Evolutionary conservation across 2,329 filamentous ascomycete genomes (phyloP).

Genomic region (Cladophialophora immunda): DNA sequence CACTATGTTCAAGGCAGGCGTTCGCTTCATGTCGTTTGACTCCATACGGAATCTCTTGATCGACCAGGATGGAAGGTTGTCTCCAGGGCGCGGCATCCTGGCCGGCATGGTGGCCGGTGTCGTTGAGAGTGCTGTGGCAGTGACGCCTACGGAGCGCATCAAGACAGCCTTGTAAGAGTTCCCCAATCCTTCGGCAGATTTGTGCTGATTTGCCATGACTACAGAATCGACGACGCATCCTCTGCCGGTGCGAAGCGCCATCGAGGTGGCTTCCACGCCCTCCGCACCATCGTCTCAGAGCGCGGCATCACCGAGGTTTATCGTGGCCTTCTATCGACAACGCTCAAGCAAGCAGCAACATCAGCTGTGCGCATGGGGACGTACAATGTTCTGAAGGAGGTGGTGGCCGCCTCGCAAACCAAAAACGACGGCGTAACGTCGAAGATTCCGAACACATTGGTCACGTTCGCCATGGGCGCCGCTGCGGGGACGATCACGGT

Average conservation of each 20-base stretch:
- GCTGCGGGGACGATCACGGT: background rate
- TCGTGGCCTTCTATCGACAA: background rate
- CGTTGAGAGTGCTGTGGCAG: background rate
- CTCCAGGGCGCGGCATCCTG: background rate
- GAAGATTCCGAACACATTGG: background rate
- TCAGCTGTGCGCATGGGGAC: background rate
- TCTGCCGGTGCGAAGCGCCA: too few relatives aligned
- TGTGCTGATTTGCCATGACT: too few relatives aligned
- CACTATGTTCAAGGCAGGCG: background rate
- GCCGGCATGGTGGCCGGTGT: background rate
- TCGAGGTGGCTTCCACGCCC: background rate
- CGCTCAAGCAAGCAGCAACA: background rate
- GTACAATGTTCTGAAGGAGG: background rate
- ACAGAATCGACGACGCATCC: background rate
- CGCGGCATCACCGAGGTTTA: background rate
- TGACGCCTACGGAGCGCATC: background rate
- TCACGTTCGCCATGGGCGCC: background rate
- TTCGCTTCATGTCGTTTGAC: background rate
- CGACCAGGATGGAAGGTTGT: background rate
- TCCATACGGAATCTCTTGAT: background rate
- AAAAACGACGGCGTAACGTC: too few relatives aligned
- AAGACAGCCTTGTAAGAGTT: too few relatives aligned
- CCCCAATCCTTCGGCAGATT: too few relatives aligned
- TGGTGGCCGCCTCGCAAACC: background rate
- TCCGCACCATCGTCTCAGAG: background rate